Evolutionary conservation across 169 alveolate genomes (phyloP), one percentile per base, ranked within the genome.

Genomic region (Cystoisospora suis): DNA sequence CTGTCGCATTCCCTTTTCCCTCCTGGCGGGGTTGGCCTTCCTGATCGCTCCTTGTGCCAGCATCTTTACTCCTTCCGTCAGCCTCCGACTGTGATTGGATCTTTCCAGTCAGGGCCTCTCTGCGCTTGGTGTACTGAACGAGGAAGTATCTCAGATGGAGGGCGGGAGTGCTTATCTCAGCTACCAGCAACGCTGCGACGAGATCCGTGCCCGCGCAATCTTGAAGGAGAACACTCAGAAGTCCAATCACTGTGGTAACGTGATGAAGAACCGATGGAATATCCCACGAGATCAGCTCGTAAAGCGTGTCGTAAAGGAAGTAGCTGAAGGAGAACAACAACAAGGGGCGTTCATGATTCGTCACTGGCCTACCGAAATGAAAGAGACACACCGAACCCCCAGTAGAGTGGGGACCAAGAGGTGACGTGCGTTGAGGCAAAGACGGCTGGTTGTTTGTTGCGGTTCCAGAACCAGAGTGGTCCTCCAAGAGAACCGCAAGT

Each of bases 111-210:
- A n/a, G 87, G 56, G 36, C 56, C 32, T 42, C 56, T 12, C 44
- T 38, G 3, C 36, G 58, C 40, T 88, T 75, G 6, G 87, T 59
- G 49, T 69, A 91, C 38, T 86, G 91, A n/a, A 75, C 20, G 6
- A 59, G 75, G 59, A 47, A 83, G 49, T 85, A 91, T 29, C 94
- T 87, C 86, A 91, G 85, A 40, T 91, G 94, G n/a, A 91, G 94
- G 69, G 81, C 59, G 42, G 94, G 94, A 6, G 94, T 91, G 91
- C 91, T 81, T 75, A 81, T 36, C 58, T 91, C 94, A 17, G 88
- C 89, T 7, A 77, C 58, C 6, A 81, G 46, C 38, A 91, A 77
- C 29, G 91, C 94, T 0, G 89, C 80, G 69, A 85, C 79, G n/a
- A 91, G 59, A 29, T 91, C 94, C 5, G 86, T 70, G 34, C 88